Evolutionary conservation across 352 stramenopile genomes (phyloP), one percentile per base, ranked within the genome.

Genomic region (Phytopythium cucurbitacearum): DNA sequence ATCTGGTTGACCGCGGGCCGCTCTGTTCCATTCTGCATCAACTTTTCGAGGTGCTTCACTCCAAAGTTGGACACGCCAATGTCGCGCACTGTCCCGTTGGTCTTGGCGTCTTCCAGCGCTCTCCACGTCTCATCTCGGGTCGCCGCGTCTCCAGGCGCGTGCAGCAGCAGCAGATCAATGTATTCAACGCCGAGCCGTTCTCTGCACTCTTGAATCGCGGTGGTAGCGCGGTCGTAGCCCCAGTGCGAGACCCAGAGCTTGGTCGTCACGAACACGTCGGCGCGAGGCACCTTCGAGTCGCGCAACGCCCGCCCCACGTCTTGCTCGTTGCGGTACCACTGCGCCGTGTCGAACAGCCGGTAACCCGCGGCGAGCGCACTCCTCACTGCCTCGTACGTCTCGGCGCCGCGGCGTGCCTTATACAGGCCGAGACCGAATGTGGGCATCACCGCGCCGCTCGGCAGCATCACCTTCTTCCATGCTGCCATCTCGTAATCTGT

Each of bases 51-150:
- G 60, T 96, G 84, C 7, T 68, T 62, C 15, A 77, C 49, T 1
- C 71, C 60, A 65, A 93, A 93, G 51, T 95, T 95, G 48, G 68
- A 89, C 16, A 95, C 83, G 34, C 85, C 87, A 43, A 89, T 85
- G 49, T 85, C 73, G 38, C 69, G 62, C 43, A 85, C 65, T 16
- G 83, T 54, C 7, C 83, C 85, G 35, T 65, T 45, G 1, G 37
- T 10, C n/a, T 61, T 41, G 6, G 57, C 28, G 32, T 74, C 65
- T 40, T 72, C 60, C 3, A 80, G 53, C 42, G 64, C 67, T 5
- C 55, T 51, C 62, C 65, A 74, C 10, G 57, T 61, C 13, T 71
- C 71, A 11, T 57, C 51, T 9, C 68, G 65, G 5, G 48, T 68
- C 15, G 21, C 62, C 21, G 35, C 63, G 15, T 53, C 73, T 46